A percentile compares a stretch with the other conserved stretches of the same genome.
phyloP scores from a whole-genome alignment of 495 filamentous ascomycete genomes.

The Xylaria flabelliformis region DNA sequence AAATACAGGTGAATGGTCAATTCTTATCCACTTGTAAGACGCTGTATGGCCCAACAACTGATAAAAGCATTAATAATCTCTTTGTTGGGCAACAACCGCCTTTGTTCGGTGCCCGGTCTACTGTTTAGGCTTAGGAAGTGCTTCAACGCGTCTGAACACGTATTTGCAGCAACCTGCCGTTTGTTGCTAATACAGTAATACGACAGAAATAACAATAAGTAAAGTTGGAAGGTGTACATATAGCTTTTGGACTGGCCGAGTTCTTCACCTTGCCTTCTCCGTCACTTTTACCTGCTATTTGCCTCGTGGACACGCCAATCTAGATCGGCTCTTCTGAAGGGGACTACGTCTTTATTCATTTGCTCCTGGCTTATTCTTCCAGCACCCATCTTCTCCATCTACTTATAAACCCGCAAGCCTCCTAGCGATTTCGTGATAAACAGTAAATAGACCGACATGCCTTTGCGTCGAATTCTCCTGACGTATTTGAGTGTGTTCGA shows the following conservation, averaged over 20 bases:
- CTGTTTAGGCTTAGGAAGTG: neutral
- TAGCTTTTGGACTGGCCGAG: neutral
- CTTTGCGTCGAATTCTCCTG: slow-evolving; percentile 9
- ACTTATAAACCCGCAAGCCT: neutral
- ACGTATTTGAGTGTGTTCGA: slow-evolving; percentile 19
- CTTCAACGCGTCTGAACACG: neutral
- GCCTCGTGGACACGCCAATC: neutral
- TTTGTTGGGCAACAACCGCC: slow-evolving; percentile 14
- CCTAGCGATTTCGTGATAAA: neutral
- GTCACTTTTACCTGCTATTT: too few species aligned
- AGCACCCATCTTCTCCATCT: neutral
- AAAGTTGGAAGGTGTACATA: neutral
- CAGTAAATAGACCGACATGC: neutral
- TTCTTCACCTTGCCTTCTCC: neutral
- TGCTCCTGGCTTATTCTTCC: neutral
- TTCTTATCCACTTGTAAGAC: slow-evolving; percentile 1
- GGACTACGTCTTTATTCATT: neutral
- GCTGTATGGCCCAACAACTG: neutral
- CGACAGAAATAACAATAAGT: neutral
- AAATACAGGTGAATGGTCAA: slow-evolving; percentile 10
- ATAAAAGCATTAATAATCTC: neutral
- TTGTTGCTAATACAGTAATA: neutral
- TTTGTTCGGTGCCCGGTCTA: neutral
- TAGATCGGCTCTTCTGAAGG: neutral
- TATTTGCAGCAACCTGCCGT: neutral